Evolutionary conservation across 176 grass and related monocot genomes (phyloP).

Genomic region (Triticum turgidum): DNA sequence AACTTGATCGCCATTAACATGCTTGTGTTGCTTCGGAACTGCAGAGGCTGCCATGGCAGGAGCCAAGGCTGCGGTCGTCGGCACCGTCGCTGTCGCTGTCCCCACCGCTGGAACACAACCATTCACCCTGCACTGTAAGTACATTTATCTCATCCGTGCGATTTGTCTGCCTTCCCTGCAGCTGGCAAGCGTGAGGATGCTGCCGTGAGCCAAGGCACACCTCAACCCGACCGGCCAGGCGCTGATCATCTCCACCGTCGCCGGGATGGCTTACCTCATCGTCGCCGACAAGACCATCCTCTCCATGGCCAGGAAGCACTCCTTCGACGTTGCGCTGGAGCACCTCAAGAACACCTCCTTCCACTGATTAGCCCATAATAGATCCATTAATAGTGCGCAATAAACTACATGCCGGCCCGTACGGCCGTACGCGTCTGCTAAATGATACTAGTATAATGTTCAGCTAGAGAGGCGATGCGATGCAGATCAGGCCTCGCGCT

Average conservation of each 20-base stretch:
- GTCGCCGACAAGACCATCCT: slow-evolving; percentile 76
- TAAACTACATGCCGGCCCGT: no score
- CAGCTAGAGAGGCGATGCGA: no score
- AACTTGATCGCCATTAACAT: no score
- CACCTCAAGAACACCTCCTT: slow-evolving; percentile 50
- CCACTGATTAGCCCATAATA: not conserved
- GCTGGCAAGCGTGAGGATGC: slow-evolving; percentile 76
- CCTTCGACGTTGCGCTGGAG: slow-evolving; percentile 27
- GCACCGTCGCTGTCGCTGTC: slow-evolving; percentile 54
- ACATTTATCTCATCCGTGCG: no score
- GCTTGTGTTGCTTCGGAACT: no score
- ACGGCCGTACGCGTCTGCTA: no score
- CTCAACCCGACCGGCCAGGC: slow-evolving; percentile 75
- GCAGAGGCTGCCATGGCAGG: slow-evolving; percentile 67
- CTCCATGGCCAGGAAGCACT: slow-evolving; percentile 58
- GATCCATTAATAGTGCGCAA: not conserved
- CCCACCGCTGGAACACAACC: slow-evolving; percentile 31
- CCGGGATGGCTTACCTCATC: slow-evolving; percentile 69
- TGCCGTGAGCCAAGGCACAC: slow-evolving; percentile 61
- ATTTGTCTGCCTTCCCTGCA: not conserved
- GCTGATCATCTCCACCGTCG: slow-evolving; percentile 67
- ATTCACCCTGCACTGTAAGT: no score
- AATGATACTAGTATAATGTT: no score
- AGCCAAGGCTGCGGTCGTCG: slow-evolving; percentile 55
- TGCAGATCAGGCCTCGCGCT: no score